These are phyloP conservation scores for Malassezia sp. DNA, from an alignment of 1,284 basidiomycete genomes.

Conservation along the genomic window DNA sequence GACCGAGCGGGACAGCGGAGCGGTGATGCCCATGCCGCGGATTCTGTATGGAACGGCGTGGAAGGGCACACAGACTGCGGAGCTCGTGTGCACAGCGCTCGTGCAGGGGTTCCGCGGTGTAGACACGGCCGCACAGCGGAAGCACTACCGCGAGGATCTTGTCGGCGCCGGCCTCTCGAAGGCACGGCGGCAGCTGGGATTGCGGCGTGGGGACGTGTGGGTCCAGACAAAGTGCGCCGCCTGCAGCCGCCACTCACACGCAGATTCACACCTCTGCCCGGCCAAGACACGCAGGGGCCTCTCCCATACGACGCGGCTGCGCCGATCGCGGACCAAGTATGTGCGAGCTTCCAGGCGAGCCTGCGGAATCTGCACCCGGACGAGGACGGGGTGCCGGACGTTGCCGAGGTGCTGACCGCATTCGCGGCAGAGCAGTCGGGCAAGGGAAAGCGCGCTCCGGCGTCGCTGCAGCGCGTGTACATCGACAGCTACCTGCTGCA, in stretches of 20 bases:
- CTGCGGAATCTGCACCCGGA: conserved; percentile 25
- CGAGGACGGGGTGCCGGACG: conserved; percentile 9
- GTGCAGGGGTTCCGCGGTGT: conserved; percentile 36
- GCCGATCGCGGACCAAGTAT: conserved; percentile 25
- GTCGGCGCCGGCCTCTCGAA: conserved; percentile 30
- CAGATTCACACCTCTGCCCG: conserved; percentile 30
- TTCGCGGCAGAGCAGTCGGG: conserved; percentile 15
- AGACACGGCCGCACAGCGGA: conserved; percentile 40
- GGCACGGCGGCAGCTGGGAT: conserved; percentile 19
- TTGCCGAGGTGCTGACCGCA: conserved; percentile 11
- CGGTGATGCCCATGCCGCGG: conserved; percentile 18
- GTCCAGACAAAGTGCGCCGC: conserved; percentile 33
- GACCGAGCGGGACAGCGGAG: too few relatives aligned
- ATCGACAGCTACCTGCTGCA: conserved; percentile 40
- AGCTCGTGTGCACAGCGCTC: conserved; percentile 32
- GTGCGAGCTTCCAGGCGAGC: conserved; percentile 20
- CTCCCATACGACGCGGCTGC: conserved; percentile 27
- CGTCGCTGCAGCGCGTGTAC: conserved; percentile 21
- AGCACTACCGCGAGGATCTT: conserved; percentile 42
- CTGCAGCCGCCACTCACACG: background rate
- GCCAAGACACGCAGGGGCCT: conserved; percentile 26
- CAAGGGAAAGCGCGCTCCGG: background rate
- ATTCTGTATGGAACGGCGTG: conserved; percentile 44
- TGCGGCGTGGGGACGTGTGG: conserved; percentile 29
- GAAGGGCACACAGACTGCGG: conserved; percentile 30